Percentiles rank a stretch among this genome's conserved stretches.
phyloP scores from a whole-genome alignment of 2,329 filamentous ascomycete genomes.

The Fusarium praegraminearum region DNA sequence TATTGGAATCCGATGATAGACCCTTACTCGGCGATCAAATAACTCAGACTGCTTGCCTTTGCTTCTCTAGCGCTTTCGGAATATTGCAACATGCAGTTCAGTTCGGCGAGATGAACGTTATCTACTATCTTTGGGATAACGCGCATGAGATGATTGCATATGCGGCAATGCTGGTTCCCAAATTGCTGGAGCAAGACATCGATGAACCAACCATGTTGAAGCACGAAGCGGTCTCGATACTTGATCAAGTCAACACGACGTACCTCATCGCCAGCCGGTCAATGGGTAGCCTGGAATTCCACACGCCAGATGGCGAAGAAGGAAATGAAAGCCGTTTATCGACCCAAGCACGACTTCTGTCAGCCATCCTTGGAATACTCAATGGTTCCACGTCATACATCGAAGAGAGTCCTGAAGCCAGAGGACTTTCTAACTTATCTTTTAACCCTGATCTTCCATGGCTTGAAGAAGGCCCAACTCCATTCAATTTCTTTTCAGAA shows the following conservation, averaged over 20 bases:
- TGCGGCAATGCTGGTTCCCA: conserved; percentile 2
- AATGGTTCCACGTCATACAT: fast-evolving
- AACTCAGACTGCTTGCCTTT: neutral
- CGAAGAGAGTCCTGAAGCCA: fast-evolving
- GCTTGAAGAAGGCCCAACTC: neutral
- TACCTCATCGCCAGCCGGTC: neutral
- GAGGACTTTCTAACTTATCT: fast-evolving
- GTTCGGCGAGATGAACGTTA: neutral
- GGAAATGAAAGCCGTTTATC: neutral
- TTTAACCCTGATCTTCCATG: neutral
- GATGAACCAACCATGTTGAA: neutral
- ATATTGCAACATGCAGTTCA: neutral
- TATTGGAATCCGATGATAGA: neutral
- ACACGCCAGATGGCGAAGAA: fast-evolving
- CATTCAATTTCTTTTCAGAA: neutral
- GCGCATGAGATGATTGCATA: conserved; percentile 1
- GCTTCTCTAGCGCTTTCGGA: conserved; percentile 1
- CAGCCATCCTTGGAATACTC: neutral
- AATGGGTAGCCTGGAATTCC: neutral
- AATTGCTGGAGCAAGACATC: neutral
- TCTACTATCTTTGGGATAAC: conserved; percentile 13
- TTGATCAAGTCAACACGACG: neutral
- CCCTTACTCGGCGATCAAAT: neutral
- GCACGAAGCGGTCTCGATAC: neutral
- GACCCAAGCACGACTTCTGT: neutral